These are phyloP conservation scores for Phascolomyces articulosus DNA, from an alignment of 371 early-diverging fungal species.

Conservation along the genomic window DNA sequence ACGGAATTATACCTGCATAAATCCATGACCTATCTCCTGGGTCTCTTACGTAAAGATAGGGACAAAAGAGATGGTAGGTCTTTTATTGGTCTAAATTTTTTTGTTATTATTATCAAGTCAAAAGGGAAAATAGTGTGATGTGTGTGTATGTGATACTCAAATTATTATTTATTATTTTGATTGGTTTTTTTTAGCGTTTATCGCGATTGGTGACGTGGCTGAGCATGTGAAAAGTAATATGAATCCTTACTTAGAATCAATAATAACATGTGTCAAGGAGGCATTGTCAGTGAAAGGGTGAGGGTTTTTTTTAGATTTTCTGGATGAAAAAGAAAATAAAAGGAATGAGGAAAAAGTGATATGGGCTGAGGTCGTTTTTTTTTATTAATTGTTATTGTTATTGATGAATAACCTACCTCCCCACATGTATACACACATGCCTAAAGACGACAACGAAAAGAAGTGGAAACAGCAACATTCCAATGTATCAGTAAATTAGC, in stretches of 20 bases:
- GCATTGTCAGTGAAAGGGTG: slow-evolving; percentile 60
- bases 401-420: no score
- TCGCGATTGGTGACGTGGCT: slow-evolving; percentile 88
- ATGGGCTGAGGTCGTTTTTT: no score
- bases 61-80: slow-evolving; percentile 70
- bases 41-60: slow-evolving; percentile 76
- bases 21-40: slow-evolving; percentile 79
- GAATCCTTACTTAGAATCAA: slow-evolving; percentile 79
- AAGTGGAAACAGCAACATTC: slow-evolving; percentile 76
- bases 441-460: slow-evolving; percentile 56
- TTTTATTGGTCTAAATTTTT: background rate
- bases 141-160: no score
- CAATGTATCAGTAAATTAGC: slow-evolving; percentile 90
- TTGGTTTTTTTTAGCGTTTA: slow-evolving; percentile 67
- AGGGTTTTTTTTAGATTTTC: background rate
- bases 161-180: no score
- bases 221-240: slow-evolving; percentile 83
- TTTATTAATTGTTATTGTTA: no score
- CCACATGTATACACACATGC: background rate
- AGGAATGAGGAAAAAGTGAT: no score
- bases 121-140: no score
- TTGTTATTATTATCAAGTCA: background rate
- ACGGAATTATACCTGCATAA: slow-evolving; percentile 72
- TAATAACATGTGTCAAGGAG: slow-evolving; percentile 76
- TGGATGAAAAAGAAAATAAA: background rate